phyloP scores from a whole-genome alignment of 2,329 filamentous ascomycete genomes.

The Penicillium sp. region DNA sequence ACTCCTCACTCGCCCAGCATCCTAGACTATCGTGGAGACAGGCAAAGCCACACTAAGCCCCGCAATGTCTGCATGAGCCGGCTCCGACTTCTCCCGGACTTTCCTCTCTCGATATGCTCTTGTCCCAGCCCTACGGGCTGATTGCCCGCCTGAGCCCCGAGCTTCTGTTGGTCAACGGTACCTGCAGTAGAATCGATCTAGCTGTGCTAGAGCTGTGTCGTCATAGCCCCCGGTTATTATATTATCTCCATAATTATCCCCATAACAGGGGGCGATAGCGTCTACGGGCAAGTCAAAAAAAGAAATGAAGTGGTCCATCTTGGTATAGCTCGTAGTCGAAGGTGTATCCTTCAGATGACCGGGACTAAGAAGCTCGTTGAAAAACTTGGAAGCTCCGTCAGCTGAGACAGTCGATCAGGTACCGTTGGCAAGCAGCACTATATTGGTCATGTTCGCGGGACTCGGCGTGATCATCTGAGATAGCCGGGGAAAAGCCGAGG shows the following conservation, averaged over 20 bases:
- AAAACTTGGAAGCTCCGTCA: not conserved
- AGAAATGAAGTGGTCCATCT: not conserved
- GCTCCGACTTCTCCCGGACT: conserved; percentile 19
- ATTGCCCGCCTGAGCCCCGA: not conserved
- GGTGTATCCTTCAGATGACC: not conserved
- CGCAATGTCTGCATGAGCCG: conserved; percentile 16
- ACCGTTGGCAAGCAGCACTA: not conserved
- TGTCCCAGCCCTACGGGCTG: conserved; percentile 13
- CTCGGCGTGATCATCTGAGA: not conserved
- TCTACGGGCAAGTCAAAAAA: not conserved
- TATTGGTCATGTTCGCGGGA: not conserved
- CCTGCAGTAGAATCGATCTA: conserved; percentile 16
- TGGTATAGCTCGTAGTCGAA: not conserved
- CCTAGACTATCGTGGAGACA: conserved; percentile 14
- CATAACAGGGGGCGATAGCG: not conserved
- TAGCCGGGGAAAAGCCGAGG: not conserved
- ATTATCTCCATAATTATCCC: not conserved
- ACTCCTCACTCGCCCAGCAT: conserved; percentile 1
- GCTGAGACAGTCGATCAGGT: conserved; percentile 6
- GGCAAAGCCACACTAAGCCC: conserved; percentile 19
- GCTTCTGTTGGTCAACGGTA: conserved; percentile 1
- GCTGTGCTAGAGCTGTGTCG: conserved; percentile 5
- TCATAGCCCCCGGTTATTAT: not conserved
- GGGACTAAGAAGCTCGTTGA: not conserved
- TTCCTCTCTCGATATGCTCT: not conserved